Evolutionary conservation across 2,329 filamentous ascomycete genomes (phyloP).

Genomic region (Beauveria sp.): DNA sequence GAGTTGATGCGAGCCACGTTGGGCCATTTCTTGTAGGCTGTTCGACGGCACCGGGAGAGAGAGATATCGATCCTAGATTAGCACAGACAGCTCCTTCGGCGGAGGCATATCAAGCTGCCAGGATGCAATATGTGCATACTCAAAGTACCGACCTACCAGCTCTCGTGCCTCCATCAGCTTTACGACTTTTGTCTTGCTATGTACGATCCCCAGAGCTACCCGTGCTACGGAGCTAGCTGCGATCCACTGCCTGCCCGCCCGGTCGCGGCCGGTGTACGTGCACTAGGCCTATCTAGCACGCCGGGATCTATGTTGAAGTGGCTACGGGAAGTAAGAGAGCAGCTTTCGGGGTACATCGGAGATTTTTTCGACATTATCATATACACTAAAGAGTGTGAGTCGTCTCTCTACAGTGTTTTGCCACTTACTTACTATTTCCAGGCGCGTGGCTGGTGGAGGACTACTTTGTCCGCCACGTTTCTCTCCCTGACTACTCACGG

Average conservation of each 20-base stretch:
- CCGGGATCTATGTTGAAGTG: not conserved
- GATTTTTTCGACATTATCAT: constrained; percentile 1
- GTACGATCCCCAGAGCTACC: not conserved
- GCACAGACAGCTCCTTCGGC: not conserved
- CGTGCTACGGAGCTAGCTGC: not conserved
- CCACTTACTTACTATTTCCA: not conserved
- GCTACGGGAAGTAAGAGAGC: not conserved
- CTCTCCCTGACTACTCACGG: not conserved
- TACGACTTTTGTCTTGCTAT: not conserved
- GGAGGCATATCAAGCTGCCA: not conserved
- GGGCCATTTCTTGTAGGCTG: not conserved
- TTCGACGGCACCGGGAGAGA: not conserved
- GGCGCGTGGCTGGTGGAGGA: not conserved
- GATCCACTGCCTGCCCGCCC: not conserved
- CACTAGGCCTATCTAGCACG: not conserved
- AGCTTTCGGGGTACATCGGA: not conserved
- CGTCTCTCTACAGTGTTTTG: not conserved
- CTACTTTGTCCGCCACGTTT: not conserved
- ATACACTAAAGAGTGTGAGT: not conserved
- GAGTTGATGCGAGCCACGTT: not conserved
- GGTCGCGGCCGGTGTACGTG: not conserved
- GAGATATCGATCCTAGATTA: not conserved
- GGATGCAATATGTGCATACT: not conserved
- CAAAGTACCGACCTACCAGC: not conserved
- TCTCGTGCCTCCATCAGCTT: not conserved